Conservation (phyloP, 768 basidiomycete species). For the Rhodosporidiobolus odoratus region DNA sequence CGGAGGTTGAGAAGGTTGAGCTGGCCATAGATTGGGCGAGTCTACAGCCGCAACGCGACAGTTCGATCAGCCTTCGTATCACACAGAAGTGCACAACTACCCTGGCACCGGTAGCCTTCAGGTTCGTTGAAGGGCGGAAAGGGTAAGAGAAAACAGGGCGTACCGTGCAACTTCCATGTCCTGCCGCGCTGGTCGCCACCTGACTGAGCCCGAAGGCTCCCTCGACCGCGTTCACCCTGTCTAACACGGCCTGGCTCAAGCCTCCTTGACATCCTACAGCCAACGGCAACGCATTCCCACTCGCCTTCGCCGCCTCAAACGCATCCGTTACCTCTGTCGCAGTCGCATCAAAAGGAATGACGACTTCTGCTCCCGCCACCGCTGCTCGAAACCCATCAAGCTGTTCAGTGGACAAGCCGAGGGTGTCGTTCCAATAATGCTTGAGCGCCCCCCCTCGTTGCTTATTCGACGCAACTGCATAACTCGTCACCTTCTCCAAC, state of each 20-base stretch:
- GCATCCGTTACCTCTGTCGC: not conserved
- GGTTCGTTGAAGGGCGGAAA: not conserved
- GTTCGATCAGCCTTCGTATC: too few species aligned
- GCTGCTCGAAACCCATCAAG: conserved; percentile 7
- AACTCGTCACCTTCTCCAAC: not conserved
- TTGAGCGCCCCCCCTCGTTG: conserved; percentile 12
- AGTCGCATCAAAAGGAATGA: conserved; percentile 11
- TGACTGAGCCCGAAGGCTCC: not conserved
- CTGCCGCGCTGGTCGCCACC: not conserved
- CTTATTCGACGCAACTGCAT: not conserved
- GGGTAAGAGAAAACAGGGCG: not conserved
- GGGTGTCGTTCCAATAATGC: conserved; percentile 21
- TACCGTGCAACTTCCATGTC: not conserved
- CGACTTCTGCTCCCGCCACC: not conserved
- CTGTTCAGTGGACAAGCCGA: not conserved
- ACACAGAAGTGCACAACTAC: too few species aligned
- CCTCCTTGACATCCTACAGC: not conserved
- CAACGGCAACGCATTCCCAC: not conserved
- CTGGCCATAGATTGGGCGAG: conserved; percentile 24
- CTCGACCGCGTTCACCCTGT: conserved; percentile 7
- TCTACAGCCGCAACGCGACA: conserved; percentile 1
- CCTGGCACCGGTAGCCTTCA: too few species aligned
- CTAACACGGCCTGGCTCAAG: not conserved
- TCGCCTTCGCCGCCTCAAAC: too few species aligned
- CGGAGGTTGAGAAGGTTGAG: conserved; percentile 22